Percentiles rank a stretch among this genome's conserved stretches.
phyloP scores from a whole-genome alignment of 2,329 filamentous ascomycete genomes.

The Curvularia eragrostidis region DNA sequence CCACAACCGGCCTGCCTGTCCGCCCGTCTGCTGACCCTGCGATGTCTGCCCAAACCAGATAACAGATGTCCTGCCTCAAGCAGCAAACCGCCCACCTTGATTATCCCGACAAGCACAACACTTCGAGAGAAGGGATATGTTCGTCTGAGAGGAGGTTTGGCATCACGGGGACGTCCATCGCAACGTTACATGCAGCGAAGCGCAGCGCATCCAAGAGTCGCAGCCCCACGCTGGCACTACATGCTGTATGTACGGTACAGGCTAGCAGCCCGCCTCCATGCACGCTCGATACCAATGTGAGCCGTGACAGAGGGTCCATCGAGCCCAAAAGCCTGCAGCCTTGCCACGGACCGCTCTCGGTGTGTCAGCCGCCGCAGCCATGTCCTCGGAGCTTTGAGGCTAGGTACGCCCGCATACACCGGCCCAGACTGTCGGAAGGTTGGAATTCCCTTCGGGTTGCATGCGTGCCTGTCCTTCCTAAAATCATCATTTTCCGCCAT shows the following conservation, averaged over 20 bases:
- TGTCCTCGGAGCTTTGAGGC: neutral
- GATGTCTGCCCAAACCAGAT: slow-evolving; percentile 8
- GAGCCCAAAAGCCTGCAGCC: neutral
- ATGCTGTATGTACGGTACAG: neutral
- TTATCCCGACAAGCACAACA: neutral
- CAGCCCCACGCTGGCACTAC: neutral
- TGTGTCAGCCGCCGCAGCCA: slow-evolving; percentile 1
- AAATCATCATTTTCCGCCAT: neutral
- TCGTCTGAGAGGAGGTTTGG: neutral
- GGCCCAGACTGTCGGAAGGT: neutral
- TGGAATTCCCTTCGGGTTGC: neutral
- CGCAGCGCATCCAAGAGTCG: neutral
- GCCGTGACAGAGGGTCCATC: neutral
- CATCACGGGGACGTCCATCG: slow-evolving; percentile 8
- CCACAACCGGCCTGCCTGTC: neutral
- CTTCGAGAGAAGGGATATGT: neutral
- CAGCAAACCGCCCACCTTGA: neutral
- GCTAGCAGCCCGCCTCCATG: neutral
- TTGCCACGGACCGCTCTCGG: neutral
- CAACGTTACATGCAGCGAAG: slow-evolving; percentile 9
- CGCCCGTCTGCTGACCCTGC: neutral
- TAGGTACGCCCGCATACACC: neutral
- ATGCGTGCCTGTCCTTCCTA: neutral
- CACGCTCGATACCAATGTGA: neutral
- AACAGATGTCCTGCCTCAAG: slow-evolving; percentile 6